These are phyloP conservation scores for Quercus parvula DNA, from an alignment of 306 rosid genomes.

Conservation along the genomic window DNA sequence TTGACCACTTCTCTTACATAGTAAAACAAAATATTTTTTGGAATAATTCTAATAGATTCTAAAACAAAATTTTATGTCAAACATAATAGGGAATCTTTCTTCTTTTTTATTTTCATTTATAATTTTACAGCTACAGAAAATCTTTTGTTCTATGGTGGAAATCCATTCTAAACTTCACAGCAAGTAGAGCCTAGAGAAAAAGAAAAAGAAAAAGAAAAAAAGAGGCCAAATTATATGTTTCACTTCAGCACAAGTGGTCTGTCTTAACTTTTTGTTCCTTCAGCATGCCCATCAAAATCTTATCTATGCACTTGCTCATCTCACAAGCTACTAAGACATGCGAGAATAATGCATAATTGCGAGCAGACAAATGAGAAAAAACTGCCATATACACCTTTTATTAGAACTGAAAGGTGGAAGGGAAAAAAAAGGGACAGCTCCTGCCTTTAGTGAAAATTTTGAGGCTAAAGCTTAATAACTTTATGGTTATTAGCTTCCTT, in stretches of 20 bases:
- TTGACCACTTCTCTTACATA: conserved; percentile 33
- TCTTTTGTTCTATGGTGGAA: background rate
- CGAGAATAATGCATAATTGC: conserved; percentile 26
- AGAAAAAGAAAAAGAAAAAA: background rate
- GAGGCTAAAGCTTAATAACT: conserved; percentile 26
- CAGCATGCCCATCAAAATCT: conserved; percentile 38
- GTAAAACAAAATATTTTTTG: conserved; percentile 35
- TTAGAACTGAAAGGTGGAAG: conserved; percentile 24
- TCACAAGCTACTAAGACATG: conserved; percentile 29
- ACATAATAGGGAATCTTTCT: background rate
- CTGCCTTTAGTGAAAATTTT: too few species aligned
- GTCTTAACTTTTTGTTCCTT: conserved; percentile 29
- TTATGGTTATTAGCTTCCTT: conserved; percentile 17
- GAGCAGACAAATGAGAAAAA: conserved; percentile 26
- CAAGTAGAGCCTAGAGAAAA: conserved; percentile 18
- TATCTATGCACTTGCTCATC: conserved; percentile 37
- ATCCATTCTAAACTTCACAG: conserved; percentile 20
- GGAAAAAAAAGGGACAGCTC: conserved; percentile 9
- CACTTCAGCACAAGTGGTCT: conserved; percentile 29
- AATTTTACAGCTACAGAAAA: background rate
- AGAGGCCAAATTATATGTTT: conserved; percentile 42
- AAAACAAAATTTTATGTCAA: background rate
- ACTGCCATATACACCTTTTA: conserved; percentile 13
- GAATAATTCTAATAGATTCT: conserved; percentile 1
- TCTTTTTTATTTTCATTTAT: background rate